Conservation (phyloP, 495 filamentous ascomycete species). For the Parathielavia hyrcaniae region DNA sequence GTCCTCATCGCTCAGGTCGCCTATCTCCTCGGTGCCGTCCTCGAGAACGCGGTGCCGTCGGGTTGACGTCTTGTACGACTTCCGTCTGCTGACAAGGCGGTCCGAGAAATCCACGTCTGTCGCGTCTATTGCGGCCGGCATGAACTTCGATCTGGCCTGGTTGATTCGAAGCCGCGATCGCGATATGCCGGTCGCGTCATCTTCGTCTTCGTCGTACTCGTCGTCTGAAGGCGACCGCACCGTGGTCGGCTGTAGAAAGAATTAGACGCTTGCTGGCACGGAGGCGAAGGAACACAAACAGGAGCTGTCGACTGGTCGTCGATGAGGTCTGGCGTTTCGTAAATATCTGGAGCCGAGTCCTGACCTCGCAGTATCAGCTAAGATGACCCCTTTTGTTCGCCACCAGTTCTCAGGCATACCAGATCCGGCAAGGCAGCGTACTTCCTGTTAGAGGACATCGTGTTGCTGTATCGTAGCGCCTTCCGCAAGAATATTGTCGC, state of each 20-base stretch:
- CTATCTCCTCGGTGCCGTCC: slow-evolving; percentile 57
- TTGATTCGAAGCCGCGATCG: slow-evolving; percentile 66
- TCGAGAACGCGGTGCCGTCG: slow-evolving; percentile 55
- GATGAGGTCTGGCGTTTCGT: slow-evolving; percentile 86
- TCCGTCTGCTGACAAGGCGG: slow-evolving; percentile 67
- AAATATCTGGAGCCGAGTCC: slow-evolving; percentile 89
- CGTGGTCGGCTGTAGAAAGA: slow-evolving; percentile 50
- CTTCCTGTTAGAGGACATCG: slow-evolving; percentile 56
- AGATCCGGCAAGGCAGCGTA: slow-evolving; percentile 82
- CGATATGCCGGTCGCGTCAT: slow-evolving; percentile 61
- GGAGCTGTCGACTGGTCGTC: slow-evolving; percentile 81
- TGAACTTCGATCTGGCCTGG: slow-evolving; percentile 72
- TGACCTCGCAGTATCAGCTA: slow-evolving; percentile 30
- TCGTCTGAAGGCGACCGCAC: slow-evolving; percentile 59
- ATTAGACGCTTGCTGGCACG: slow-evolving; percentile 20
- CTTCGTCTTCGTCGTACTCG: slow-evolving; percentile 58
- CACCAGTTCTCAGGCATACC: slow-evolving; percentile 43
- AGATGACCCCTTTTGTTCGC: neutral
- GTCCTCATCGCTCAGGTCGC: slow-evolving; percentile 55
- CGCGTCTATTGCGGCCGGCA: slow-evolving; percentile 66
- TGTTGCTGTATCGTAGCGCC: neutral
- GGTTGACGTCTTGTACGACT: slow-evolving; percentile 69
- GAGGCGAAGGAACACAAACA: slow-evolving; percentile 41
- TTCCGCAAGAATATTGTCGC: neutral
- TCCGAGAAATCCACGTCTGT: slow-evolving; percentile 76